phyloP scores from a whole-genome alignment of 1,139 yeast species.

The Yamadazyma blattariae region DNA sequence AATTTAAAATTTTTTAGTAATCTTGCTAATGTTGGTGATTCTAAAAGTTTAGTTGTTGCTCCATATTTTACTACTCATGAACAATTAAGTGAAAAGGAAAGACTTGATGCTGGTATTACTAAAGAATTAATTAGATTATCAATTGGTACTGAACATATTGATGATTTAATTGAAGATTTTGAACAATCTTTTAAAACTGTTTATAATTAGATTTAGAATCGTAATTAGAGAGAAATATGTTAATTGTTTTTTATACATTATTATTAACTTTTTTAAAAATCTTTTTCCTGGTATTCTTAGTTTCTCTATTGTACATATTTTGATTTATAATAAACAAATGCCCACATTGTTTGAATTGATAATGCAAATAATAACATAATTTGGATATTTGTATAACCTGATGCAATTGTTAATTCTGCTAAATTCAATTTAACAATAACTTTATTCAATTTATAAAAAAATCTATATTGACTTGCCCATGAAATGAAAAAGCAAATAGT shows the following conservation, averaged over 20 bases:
- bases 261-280: background rate
- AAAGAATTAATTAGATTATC: conserved; percentile 85
- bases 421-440: conserved; percentile 9
- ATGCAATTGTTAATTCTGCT: conserved; percentile 11
- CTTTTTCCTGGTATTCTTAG: background rate
- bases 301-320: background rate
- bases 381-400: conserved; percentile 13
- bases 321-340: conserved; percentile 4
- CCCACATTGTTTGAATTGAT: conserved; percentile 8
- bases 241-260: background rate
- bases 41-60: conserved; percentile 90
- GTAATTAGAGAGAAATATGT: conserved; percentile 5
- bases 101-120: conserved; percentile 77
- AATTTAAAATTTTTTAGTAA: conserved; percentile 79
- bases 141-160: conserved; percentile 86
- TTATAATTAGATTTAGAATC: too few species aligned
- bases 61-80: conserved; percentile 96
- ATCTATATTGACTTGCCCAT: conserved; percentile 14
- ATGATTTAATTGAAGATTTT: conserved; percentile 83
- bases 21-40: conserved; percentile 95
- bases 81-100: conserved; percentile 82
- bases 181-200: conserved; percentile 72
- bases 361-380: conserved; percentile 8
- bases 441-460: conserved; percentile 9
- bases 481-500: conserved; percentile 7